phyloP scores from a whole-genome alignment of 2,329 filamentous ascomycete species.

The Fusarium sp. region DNA sequence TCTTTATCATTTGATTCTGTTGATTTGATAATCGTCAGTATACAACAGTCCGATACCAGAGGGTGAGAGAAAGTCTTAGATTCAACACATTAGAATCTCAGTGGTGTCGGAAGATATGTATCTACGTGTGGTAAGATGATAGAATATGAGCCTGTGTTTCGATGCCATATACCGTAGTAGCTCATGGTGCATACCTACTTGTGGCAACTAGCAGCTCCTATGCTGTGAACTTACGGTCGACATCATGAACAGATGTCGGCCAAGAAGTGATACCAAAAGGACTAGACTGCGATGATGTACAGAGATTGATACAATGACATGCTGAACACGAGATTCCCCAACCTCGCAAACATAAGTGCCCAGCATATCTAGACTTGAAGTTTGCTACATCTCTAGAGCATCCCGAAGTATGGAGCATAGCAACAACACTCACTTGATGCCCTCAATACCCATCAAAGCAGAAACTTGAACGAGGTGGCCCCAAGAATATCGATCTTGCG shows the following conservation, averaged over 20 bases:
- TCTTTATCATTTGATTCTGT: too few relatives aligned
- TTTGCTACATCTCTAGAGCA: constrained; percentile 9
- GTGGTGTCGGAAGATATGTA: background rate
- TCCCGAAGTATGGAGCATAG: background rate
- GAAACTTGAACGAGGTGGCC: background rate
- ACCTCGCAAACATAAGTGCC: background rate
- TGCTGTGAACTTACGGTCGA: background rate
- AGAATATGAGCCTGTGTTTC: background rate
- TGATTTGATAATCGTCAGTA: background rate
- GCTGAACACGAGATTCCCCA: background rate
- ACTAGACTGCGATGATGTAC: background rate
- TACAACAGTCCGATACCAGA: too few relatives aligned
- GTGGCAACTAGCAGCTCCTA: background rate
- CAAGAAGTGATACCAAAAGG: background rate
- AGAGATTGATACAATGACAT: background rate
- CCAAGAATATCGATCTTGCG: background rate
- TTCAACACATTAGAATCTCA: too few relatives aligned
- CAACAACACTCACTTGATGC: background rate
- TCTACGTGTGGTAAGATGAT: background rate
- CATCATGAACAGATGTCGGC: background rate
- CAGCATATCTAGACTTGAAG: background rate
- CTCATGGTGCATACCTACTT: too few relatives aligned
- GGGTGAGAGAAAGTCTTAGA: background rate
- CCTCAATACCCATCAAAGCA: background rate
- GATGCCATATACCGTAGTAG: background rate